A percentile compares a stretch with the other conserved stretches of the same genome.
Conservation (phyloP, 345 rosid species). For the Litchi chinensis region DNA sequence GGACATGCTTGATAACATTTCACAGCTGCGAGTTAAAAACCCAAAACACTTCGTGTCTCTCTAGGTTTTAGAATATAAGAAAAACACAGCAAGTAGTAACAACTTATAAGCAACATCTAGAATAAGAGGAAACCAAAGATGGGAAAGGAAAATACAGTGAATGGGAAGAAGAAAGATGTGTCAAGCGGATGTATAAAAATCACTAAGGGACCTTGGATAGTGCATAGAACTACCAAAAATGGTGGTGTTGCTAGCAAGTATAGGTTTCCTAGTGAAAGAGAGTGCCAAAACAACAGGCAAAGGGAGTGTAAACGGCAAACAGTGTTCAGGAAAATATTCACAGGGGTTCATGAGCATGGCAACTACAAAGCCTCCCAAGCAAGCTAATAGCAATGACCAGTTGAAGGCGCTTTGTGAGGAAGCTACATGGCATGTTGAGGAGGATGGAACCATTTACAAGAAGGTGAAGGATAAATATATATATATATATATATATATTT, state of each 20-base stretch:
- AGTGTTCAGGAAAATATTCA: slow-evolving; percentile 43
- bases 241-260: slow-evolving; percentile 27
- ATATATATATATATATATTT: not conserved
- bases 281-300: slow-evolving; percentile 41
- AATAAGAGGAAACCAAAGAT: not conserved
- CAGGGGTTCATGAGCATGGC: slow-evolving; percentile 47
- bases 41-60: not conserved
- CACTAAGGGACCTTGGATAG: slow-evolving; percentile 46
- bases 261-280: slow-evolving; percentile 39
- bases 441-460: slow-evolving; percentile 47
- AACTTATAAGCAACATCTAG: not conserved
- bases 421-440: slow-evolving; percentile 56
- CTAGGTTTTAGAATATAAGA: not conserved
- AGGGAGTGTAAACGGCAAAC: slow-evolving; percentile 44
- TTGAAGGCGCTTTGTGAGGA: slow-evolving; percentile 49
- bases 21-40: too few relatives aligned
- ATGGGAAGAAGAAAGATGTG: slow-evolving; percentile 8
- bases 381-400: slow-evolving; percentile 42
- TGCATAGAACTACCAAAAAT: slow-evolving; percentile 33
- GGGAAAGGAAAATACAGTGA: slow-evolving; percentile 15
- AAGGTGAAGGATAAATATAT: slow-evolving; percentile 32
- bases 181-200: slow-evolving; percentile 41
- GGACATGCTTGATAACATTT: too few relatives aligned
- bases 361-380: slow-evolving; percentile 30
- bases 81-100: not conserved